phyloP scores from a whole-genome alignment of 179 eudicot genomes.

The Nepenthes alata region DNA sequence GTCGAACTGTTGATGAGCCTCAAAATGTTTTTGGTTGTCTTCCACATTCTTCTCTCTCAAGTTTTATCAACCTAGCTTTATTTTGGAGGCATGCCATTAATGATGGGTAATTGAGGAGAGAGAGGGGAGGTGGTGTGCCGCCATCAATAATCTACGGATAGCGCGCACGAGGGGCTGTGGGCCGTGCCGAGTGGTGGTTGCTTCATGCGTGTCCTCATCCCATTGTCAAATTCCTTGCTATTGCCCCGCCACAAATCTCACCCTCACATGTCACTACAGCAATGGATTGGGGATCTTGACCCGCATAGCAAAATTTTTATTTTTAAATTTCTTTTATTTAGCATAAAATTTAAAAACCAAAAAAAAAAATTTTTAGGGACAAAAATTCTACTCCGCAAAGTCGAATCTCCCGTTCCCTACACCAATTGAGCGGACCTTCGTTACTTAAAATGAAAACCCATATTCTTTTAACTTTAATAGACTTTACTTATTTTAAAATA shows the following conservation, averaged over 20 bases:
- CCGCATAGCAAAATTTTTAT: too few species aligned
- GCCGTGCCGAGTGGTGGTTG: slow-evolving; percentile 6
- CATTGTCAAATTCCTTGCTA: slow-evolving; percentile 1
- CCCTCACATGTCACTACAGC: not conserved
- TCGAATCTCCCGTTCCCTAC: too few species aligned
- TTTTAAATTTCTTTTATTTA: too few species aligned
- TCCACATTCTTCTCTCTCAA: slow-evolving; percentile 20
- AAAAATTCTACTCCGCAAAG: too few species aligned
- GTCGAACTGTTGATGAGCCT: slow-evolving; percentile 12
- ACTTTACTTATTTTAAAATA: too few species aligned
- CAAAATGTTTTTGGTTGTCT: slow-evolving; percentile 42
- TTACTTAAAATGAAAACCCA: too few species aligned
- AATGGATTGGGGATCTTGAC: not conserved
- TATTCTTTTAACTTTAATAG: too few species aligned
- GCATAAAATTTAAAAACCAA: too few species aligned
- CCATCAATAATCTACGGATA: slow-evolving; percentile 36
- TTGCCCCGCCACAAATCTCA: slow-evolving; percentile 3
- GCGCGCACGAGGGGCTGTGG: slow-evolving; percentile 62
- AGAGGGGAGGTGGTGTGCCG: slow-evolving; percentile 13
- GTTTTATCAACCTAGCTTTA: slow-evolving; percentile 12
- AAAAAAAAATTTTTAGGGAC: too few species aligned
- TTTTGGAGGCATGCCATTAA: slow-evolving; percentile 67
- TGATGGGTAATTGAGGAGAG: slow-evolving; percentile 38
- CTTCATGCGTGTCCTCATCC: slow-evolving; percentile 25
- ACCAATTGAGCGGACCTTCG: too few species aligned